Base-by-base conservation (phyloP, 2,329 filamentous ascomycete species). In the Metarhizium album region DNA sequence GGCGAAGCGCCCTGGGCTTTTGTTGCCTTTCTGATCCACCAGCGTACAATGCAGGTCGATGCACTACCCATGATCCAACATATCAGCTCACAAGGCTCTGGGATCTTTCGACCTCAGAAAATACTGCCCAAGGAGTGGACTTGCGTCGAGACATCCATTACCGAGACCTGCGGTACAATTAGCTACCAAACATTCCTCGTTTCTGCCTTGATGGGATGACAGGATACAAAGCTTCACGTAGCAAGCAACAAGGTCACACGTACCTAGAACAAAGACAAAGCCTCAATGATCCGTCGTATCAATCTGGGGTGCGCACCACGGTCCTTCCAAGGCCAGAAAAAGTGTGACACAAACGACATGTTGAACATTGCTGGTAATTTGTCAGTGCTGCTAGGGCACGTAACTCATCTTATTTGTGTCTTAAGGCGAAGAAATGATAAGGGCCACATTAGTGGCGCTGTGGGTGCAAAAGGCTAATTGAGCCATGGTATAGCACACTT, bases 41-140 rank as follows among this genome's bases (percentile, higher is more conserved):
- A 40, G 37, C 37, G 37, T 20, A 40, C 37, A n/a, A 43, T 43
- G 40, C 40, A 43, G 40, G 40, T 43, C 11, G 40, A 43, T 43
- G 40, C 40, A 24, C 40, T 43, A 43, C 20, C 40, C 23, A 43
- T 24, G 9, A 13, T n/a, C 9, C 22, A 24, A 24, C 27, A 22
- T 18, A 20, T 22, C 23, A 33, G 24, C 27, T 31, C 16, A n/a
- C n/a, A 46, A 16, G 61, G 54, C 53, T 47, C 59, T 55, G 51
- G 55, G 51, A 37, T 56, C 6, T 43, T 24, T 24, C 40, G 5
- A 40, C 20, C 18, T n/a, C 22, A 49, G n/a, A 49, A 55, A 52
- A 53, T 54, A 58, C 56, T 60, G 53, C 61, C 61, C 43, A 52
- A 63, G 62, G 45, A 51, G 61, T 63, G 60, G 61, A 63, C 55